These are phyloP conservation scores for Trypanosoma theileri DNA, from an alignment of 208 protist species.

Conservation along the genomic window DNA sequence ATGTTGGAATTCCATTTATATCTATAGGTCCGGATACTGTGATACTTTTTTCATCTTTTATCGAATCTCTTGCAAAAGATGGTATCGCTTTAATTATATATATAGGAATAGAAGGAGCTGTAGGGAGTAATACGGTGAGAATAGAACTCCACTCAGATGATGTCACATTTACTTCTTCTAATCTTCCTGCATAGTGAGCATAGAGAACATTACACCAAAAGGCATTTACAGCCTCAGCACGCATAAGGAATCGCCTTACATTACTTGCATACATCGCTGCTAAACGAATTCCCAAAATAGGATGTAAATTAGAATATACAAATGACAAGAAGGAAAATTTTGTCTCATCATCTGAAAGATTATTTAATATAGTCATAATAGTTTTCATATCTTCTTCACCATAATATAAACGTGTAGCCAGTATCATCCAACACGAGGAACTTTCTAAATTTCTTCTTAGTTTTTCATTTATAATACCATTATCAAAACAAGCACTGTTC, in stretches of 20 bases:
- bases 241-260: conserved; percentile 45
- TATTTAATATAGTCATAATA: conserved; percentile 45
- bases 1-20: not conserved
- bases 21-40: not conserved
- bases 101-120: conserved; percentile 63
- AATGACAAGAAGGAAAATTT: conserved; percentile 49
- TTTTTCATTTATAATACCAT: not conserved
- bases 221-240: conserved; percentile 58
- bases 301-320: conserved; percentile 79
- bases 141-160: conserved; percentile 61
- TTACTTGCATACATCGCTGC: conserved; percentile 50
- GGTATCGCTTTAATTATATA: conserved; percentile 53
- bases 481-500: not conserved
- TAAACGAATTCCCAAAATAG: conserved; percentile 62
- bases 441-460: conserved; percentile 11
- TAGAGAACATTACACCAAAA: conserved; percentile 83
- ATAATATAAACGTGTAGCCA: conserved; percentile 75
- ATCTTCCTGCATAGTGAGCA: conserved; percentile 53
- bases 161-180: conserved; percentile 47
- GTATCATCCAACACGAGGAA: conserved; percentile 31
- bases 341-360: conserved; percentile 37
- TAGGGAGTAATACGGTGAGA: conserved; percentile 64
- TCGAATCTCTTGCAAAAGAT: not conserved
- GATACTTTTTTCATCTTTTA: not conserved
- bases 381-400: conserved; percentile 51